phyloP scores from a whole-genome alignment of 306 rosid genomes.

The Quercus aquifolioides region DNA sequence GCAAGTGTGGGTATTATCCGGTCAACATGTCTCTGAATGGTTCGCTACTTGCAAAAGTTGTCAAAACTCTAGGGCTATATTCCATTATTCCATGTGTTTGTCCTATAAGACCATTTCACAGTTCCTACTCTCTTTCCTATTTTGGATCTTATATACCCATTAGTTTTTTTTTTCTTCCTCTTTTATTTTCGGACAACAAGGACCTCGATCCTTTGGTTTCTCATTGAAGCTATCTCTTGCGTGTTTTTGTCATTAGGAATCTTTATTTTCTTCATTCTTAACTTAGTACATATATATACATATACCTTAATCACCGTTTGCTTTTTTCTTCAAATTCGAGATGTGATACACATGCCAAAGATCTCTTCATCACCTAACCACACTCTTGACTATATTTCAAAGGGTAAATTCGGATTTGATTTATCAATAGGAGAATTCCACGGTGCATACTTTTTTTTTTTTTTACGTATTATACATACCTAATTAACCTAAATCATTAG shows the following conservation, averaged over 20 bases:
- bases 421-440: no score
- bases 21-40: constrained; percentile 87
- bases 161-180: neutral
- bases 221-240: constrained; percentile 8
- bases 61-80: constrained; percentile 57
- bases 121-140: neutral
- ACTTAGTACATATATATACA: neutral
- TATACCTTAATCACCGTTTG: neutral
- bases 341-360: no score
- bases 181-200: neutral
- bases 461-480: no score
- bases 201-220: constrained; percentile 10
- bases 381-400: no score
- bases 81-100: constrained; percentile 77
- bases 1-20: constrained; percentile 51
- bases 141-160: neutral
- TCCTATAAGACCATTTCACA: constrained; percentile 43
- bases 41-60: constrained; percentile 57
- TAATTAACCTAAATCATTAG: no score
- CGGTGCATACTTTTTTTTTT: no score
- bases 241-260: constrained; percentile 1
- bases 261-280: neutral
- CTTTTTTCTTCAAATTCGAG: neutral
- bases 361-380: no score
- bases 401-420: no score